Evolutionary conservation across 164 flowering plant species (phyloP), one percentile per base, ranked within the genome.

Genomic region (Aristolochia californica): DNA sequence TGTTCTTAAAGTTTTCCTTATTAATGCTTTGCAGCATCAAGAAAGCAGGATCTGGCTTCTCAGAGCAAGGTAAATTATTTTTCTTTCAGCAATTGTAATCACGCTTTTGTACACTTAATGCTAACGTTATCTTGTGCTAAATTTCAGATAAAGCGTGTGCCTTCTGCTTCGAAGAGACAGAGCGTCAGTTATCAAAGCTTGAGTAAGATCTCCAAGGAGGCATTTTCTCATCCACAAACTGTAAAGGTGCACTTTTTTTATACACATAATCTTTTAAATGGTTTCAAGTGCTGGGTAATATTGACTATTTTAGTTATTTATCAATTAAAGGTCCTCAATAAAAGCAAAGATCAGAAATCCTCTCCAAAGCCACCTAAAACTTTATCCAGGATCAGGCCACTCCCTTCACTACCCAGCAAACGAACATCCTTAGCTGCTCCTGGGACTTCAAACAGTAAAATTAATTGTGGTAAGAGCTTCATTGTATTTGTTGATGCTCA

Each of bases 331-430:
- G 67, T 66, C 52, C 57, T 38, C 56, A 59, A 63, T 57, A 68
- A 60, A 67, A 74, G 51, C 44, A 72, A 76, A 56, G 77, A 55
- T 30, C 56, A 59, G 15, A 74, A 55, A 45, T 40, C 69, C 14
- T 63, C 65, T 54, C 60, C 70, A 18, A 83, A 71, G 74, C 79
- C 77, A 54, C 80, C 88, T 20, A 80, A 71, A 64, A 62, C 62
- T 56, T 43, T 64, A 14, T 68, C 70, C 55, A 75, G 61, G 60
- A 60, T 47, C 27, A 66, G 52, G 48, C 58, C 77, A 22, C 60
- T 67, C 54, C 56, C 80, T 44, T 21, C 77, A 61, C 48, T 72
- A 67, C 60, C 75, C 56, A 62, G 78, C 20, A 89, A 81, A 69
- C 77, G 81, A 71, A 70, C 65, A 48, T 72, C 84, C 30, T 12